Percentiles rank a stretch among this genome's conserved stretches.
Evolutionary conservation across 2,329 filamentous ascomycete species (phyloP).

Genomic region (Westerdykella aurantiaca): DNA sequence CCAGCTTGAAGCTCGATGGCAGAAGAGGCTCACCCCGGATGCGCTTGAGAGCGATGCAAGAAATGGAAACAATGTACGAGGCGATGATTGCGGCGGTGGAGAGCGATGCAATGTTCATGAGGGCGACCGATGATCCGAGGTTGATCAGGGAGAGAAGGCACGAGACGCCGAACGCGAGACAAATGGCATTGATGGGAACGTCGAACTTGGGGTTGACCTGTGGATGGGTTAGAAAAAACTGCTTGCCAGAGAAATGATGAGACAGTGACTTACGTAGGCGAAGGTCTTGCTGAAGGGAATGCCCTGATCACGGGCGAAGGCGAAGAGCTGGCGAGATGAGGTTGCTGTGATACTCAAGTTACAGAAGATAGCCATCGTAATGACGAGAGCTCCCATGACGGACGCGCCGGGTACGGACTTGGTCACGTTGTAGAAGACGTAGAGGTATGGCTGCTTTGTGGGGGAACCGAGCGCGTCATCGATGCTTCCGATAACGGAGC

Average conservation of each 20-base stretch:
- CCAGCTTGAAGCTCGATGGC: slow-evolving; percentile 43
- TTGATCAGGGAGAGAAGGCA: slow-evolving; percentile 24
- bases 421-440: slow-evolving; percentile 24
- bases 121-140: slow-evolving; percentile 21
- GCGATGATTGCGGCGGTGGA: slow-evolving; percentile 12
- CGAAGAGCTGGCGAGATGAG: slow-evolving; percentile 22
- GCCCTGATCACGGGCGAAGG: slow-evolving; percentile 24
- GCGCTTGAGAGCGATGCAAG: slow-evolving; percentile 42
- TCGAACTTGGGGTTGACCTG: slow-evolving; percentile 15
- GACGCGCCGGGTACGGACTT: slow-evolving; percentile 16
- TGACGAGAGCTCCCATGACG: slow-evolving; percentile 21
- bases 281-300: slow-evolving; percentile 14
- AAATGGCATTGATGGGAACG: slow-evolving; percentile 20
- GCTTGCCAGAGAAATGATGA: not conserved
- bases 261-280: slow-evolving; percentile 9
- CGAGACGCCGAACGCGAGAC: slow-evolving; percentile 15
- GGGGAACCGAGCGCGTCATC: slow-evolving; percentile 11
- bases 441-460: slow-evolving; percentile 15
- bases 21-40: slow-evolving; percentile 41
- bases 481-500: slow-evolving; percentile 4
- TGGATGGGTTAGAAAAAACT: not conserved
- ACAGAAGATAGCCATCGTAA: slow-evolving; percentile 18
- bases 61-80: slow-evolving; percentile 38
- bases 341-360: slow-evolving; percentile 21
- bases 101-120: slow-evolving; percentile 16